Base-by-base conservation (phyloP, 345 rosid genomes). In the Citrus trifoliata region DNA sequence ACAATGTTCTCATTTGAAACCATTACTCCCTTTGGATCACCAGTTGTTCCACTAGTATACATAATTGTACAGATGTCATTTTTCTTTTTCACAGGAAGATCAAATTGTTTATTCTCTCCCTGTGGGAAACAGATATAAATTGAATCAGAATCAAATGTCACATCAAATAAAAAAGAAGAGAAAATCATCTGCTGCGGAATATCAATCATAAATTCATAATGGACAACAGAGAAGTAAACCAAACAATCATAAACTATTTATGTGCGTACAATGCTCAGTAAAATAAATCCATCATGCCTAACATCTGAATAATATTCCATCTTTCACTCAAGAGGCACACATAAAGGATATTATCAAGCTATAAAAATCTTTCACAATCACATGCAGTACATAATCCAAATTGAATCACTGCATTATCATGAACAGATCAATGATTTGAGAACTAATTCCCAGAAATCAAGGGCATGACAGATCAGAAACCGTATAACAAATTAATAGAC, bases 1-100 rank as follows among this genome's bases (percentile, higher is more conserved):
- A 94, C 87, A 78, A 97, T 93, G 88, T 92, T 92, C 4, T 91
- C 90, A 87, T 97, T 97, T 84, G 99, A 90, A 76, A 97, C 88
- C 92, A 97, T 42, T 7, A 94, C 99, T 83, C 99, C 99, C 81
- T 93, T 97, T 24, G 99, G 99, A 85, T 97, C 98, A 83, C 98
- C 98, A 83, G 99, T 94, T 78, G 99, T 97, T 79, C 99, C 99
- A 73, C 99, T 97, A 59, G 99, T 97, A 80, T 97, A 97, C 99
- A 94, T 97, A 71, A 94, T 92, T 22, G 98, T 97, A 83, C 98
- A 94, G 56, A 97, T 87, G 74, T 97, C 99, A 42, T 80, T 84
- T 85, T 89, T 88, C 84, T 75, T 86, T 81, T 93, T 96, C 83
- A 77, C 92, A 22, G 99, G 99, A 78, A 94, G 91, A 61, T 94